Evolutionary conservation across 1,139 yeast genomes (phyloP), one percentile per base, ranked within the genome.

Genomic region (Hyphopichia burtonii): DNA sequence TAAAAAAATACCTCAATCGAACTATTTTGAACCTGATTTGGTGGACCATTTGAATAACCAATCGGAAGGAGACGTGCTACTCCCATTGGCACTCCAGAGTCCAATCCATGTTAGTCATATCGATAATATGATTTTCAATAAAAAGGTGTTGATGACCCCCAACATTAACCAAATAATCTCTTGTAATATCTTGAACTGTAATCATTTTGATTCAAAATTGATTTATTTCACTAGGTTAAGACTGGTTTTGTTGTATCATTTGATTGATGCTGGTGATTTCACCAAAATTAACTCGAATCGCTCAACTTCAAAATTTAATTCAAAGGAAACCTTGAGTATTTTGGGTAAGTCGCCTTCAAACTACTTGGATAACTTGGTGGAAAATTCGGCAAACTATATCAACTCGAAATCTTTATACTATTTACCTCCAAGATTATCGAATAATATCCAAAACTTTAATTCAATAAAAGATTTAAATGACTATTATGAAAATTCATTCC

Each of bases 401-500:
- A 58, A 61, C 39, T 51, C 48, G 31, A 58, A 59, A 39, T 58
- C 63, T 25, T 66, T 68, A 2, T 63, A 59, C 47, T 70, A 63
- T 44, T 53, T 72, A 38, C 72, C 75, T 2, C n/a, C 28, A 25
- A 25, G 28, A 25, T 8, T 25, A 8, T 25, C 28, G 11, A 25
- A 25, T 9, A 4, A 4, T 8, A 25, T 7, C 11, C 28, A 4
- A 8, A n/a, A 48, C 15, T 14, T 49, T 53, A 45, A 31, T 47
- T 1, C 25, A 7, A 49, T 53, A 45, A 31, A 48, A 1, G 41
- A 40, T 15, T 32, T 54, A 18, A 47, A 50, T 4, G 4, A 25
- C 11, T 38, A 37, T 30, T 55, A 64, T 43, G 58, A 55, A 43
- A 50, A 64, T 10, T 51, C 63, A 28, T 79, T 85, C 49, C 93